Evolutionary conservation across 352 stramenopile species (phyloP).

Genomic region (Blastocystis sp.): DNA sequence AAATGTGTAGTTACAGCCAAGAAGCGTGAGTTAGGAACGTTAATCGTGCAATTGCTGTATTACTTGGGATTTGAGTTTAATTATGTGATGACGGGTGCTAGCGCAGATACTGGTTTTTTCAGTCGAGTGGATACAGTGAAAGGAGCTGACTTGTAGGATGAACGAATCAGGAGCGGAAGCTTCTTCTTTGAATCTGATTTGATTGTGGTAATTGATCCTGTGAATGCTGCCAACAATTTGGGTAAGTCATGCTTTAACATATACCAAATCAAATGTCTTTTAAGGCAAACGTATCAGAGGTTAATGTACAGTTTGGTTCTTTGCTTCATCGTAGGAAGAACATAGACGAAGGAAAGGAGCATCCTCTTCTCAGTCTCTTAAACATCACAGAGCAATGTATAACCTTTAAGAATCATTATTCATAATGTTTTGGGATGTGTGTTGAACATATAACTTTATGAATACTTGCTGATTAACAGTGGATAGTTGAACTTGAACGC

Average conservation of each 20-base stretch:
- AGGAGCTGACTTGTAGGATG: background rate
- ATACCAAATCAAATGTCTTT: constrained; percentile 27
- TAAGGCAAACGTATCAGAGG: background rate
- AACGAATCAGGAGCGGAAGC: background rate
- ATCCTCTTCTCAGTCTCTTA: constrained; percentile 16
- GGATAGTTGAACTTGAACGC: too few species aligned
- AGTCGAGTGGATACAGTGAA: background rate
- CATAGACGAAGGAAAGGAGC: constrained; percentile 7
- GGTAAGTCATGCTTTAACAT: constrained; percentile 52
- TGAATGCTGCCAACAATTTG: constrained; percentile 40
- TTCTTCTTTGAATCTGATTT: constrained; percentile 5
- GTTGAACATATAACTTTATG: too few species aligned
- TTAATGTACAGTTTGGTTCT: background rate
- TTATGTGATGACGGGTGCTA: constrained; percentile 21
- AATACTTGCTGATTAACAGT: too few species aligned
- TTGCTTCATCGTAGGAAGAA: background rate
- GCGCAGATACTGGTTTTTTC: constrained; percentile 42
- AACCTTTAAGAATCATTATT: constrained; percentile 28
- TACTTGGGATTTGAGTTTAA: constrained; percentile 52
- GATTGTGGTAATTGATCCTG: constrained; percentile 33
- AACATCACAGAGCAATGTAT: constrained; percentile 25
- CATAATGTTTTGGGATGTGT: background rate
- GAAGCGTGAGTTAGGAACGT: background rate
- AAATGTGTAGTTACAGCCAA: constrained; percentile 20
- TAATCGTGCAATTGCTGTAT: constrained; percentile 21